Percentiles rank a stretch among this genome's conserved stretches.
Conservation (phyloP, 2,329 filamentous ascomycete genomes). For the Trematosphaeria pertusa region DNA sequence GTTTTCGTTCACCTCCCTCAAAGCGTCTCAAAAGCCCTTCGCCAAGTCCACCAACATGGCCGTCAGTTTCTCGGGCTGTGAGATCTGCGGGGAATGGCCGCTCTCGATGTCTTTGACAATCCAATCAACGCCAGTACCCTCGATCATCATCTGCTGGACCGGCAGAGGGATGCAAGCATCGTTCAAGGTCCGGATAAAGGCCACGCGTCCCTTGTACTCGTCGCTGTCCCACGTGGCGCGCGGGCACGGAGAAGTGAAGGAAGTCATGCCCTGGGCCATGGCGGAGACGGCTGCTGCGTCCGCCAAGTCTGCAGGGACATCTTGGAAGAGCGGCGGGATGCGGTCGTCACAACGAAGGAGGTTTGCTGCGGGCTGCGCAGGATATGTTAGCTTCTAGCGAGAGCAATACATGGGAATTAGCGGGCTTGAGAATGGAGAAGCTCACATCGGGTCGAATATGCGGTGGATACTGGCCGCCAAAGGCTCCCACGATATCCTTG, state of each 20-base stretch:
- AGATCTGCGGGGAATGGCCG: constrained; percentile 49
- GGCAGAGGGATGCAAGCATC: constrained; percentile 35
- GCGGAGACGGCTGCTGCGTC: constrained; percentile 21
- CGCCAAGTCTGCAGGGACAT: constrained; percentile 15
- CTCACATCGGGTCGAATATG: constrained; percentile 27
- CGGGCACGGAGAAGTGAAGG: constrained; percentile 22
- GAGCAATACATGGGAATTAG: too few species aligned
- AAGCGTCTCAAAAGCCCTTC: too few species aligned
- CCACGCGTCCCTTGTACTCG: constrained; percentile 20
- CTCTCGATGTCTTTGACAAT: constrained; percentile 38
- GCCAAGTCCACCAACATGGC: constrained; percentile 24
- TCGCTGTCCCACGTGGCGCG: constrained; percentile 23
- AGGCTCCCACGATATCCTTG: constrained; percentile 17
- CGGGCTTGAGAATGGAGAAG: background rate
- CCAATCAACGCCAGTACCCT: constrained; percentile 28
- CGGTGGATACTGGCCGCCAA: constrained; percentile 24
- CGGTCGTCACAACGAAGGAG: constrained; percentile 31
- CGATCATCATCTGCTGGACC: constrained; percentile 38
- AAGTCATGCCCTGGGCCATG: constrained; percentile 26
- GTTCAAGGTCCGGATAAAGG: constrained; percentile 25
- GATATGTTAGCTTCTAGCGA: background rate
- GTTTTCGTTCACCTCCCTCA: too few species aligned
- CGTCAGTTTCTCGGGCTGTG: constrained; percentile 41
- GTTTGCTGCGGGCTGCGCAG: constrained; percentile 13
- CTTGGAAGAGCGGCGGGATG: constrained; percentile 20